A percentile compares a stretch with the other conserved stretches of the same genome.
Conservation (phyloP, 768 basidiomycete species). For the Cytidiella melzeri region DNA sequence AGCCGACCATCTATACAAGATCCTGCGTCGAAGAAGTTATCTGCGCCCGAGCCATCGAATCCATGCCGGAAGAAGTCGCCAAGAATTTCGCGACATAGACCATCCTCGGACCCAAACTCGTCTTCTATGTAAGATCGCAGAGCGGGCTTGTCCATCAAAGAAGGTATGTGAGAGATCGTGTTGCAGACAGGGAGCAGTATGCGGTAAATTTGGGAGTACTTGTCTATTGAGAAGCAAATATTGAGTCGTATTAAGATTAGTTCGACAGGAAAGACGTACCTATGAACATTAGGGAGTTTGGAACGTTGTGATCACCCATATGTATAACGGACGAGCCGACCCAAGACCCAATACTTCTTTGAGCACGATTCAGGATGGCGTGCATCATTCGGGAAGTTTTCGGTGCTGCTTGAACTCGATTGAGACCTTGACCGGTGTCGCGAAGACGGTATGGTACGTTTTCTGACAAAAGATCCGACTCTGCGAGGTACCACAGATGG, state of each 20-base stretch:
- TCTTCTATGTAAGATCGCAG: conserved; percentile 71
- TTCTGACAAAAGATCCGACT: conserved; percentile 77
- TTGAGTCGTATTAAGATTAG: not conserved
- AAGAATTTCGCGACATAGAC: conserved; percentile 63
- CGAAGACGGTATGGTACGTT: conserved; percentile 70
- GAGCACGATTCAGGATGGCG: conserved; percentile 76
- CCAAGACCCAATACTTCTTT: conserved; percentile 76
- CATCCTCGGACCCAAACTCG: conserved; percentile 75
- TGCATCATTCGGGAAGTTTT: conserved; percentile 93
- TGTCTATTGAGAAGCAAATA: conserved; percentile 38
- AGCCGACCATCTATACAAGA: conserved; percentile 79
- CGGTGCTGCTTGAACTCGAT: conserved; percentile 80
- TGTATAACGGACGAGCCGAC: conserved; percentile 84
- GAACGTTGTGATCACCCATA: conserved; percentile 84
- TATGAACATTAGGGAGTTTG: conserved; percentile 83
- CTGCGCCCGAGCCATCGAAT: conserved; percentile 87
- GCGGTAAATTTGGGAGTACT: conserved; percentile 88
- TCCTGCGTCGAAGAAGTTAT: conserved; percentile 83
- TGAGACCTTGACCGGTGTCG: conserved; percentile 88
- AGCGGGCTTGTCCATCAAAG: conserved; percentile 61
- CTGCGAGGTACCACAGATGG: conserved; percentile 76
- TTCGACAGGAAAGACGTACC: conserved; percentile 28
- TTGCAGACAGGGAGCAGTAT: conserved; percentile 86
- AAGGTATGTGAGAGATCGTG: conserved; percentile 65
- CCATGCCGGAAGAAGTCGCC: conserved; percentile 84